phyloP scores from a whole-genome alignment of 2,329 filamentous ascomycete genomes.

The Boeremia lycopersici region DNA sequence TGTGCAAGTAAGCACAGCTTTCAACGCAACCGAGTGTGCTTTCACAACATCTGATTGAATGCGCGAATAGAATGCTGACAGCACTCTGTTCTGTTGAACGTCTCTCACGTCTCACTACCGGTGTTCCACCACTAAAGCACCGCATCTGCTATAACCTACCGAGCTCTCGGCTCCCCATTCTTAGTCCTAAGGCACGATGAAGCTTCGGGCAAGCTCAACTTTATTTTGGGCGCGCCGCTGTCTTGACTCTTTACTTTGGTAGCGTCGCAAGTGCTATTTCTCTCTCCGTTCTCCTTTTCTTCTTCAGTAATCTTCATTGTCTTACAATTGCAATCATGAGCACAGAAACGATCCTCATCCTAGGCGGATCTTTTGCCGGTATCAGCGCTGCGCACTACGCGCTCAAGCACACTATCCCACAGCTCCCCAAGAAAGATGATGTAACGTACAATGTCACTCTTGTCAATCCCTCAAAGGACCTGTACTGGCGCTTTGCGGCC shows the following conservation, averaged over 20 bases:
- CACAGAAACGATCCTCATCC: conserved; percentile 45
- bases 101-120: neutral
- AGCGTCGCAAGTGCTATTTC: neutral
- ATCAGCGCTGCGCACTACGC: conserved; percentile 46
- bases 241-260: conserved; percentile 12
- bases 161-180: conserved; percentile 21
- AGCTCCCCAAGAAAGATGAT: conserved; percentile 42
- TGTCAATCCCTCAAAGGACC: conserved; percentile 60
- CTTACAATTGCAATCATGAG: conserved; percentile 28
- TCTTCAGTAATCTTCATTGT: neutral
- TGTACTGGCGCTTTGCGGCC: conserved; percentile 61
- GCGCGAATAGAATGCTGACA: neutral
- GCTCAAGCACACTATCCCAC: conserved; percentile 43
- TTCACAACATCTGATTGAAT: too few relatives aligned
- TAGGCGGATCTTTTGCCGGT: conserved; percentile 46
- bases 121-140: conserved; percentile 4
- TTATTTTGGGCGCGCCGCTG: conserved; percentile 17
- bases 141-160: conserved; percentile 4
- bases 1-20: neutral
- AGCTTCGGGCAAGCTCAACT: conserved; percentile 12
- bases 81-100: neutral
- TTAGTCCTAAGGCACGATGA: conserved; percentile 11
- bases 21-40: neutral
- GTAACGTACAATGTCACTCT: conserved; percentile 59
- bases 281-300: conserved; percentile 1